Evolutionary conservation across 176 grass and related monocot genomes (phyloP).

Genomic region (Oryza longistaminata): DNA sequence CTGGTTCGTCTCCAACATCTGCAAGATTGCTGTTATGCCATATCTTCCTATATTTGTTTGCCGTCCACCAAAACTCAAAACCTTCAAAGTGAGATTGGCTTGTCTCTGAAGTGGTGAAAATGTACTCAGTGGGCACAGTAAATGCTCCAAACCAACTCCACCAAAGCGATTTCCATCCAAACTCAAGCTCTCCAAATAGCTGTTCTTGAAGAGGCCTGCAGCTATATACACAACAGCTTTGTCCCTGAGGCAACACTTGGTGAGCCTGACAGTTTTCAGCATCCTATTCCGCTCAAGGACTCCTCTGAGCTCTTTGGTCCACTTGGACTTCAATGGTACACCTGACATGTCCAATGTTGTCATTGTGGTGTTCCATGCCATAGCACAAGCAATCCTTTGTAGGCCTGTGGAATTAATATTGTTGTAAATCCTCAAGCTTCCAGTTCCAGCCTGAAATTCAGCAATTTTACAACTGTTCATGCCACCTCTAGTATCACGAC

Average conservation of each 20-base stretch:
- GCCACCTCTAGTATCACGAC: conserved; percentile 21
- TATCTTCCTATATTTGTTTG: conserved; percentile 52
- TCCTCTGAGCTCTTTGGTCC: conserved; percentile 83
- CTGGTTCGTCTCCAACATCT: conserved; percentile 87
- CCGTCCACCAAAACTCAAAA: conserved; percentile 72
- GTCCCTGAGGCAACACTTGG: conserved; percentile 66
- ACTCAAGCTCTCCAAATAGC: conserved; percentile 62
- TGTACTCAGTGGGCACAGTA: conserved; percentile 77
- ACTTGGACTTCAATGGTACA: conserved; percentile 63
- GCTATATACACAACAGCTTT: conserved; percentile 86
- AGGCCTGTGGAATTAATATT: conserved; percentile 53
- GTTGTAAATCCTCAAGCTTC: conserved; percentile 68
- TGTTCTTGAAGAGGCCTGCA: conserved; percentile 94
- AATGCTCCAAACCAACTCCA: conserved; percentile 78
- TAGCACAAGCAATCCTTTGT: conserved; percentile 61
- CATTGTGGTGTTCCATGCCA: conserved; percentile 82
- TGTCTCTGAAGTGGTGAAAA: conserved; percentile 86
- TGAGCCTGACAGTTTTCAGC: conserved; percentile 67
- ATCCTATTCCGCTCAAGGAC: conserved; percentile 67
- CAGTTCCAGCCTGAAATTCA: conserved; percentile 70
- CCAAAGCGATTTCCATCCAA: conserved; percentile 77
- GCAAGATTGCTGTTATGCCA: conserved; percentile 70
- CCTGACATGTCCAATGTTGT: conserved; percentile 73
- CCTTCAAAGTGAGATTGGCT: conserved; percentile 70
- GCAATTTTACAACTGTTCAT: conserved; percentile 54